Base-by-base conservation (phyloP, 2,329 filamentous ascomycete species). In the Hypoxylon sp. region DNA sequence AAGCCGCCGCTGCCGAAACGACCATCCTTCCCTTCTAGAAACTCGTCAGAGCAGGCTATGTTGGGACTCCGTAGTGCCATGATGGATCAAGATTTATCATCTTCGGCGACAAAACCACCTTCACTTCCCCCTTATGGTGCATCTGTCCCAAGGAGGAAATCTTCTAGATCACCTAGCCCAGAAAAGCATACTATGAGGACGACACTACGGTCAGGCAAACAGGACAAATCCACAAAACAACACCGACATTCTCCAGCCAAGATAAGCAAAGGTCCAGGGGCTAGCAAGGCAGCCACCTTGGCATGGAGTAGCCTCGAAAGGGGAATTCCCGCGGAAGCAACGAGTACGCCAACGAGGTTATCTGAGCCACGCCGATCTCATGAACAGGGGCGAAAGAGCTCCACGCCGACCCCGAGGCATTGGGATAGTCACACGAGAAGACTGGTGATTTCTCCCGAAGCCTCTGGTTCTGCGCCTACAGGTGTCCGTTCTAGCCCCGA, bases 121-220 rank as follows among this genome's bases (percentile, higher is more conserved):
- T 62, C 70, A 4, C 57, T 79, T 1, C 79, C 81, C 0, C 78
- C 81, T 3, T 79, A 76, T 49, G 72, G 78, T 13, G 71, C 77
- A 10, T 73, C 77, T 1, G 75, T 77, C 8, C 60, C 73, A 6
- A 66, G 66, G 57, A 84, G 81, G 61, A 81, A 77, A 71, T 76
- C 79, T 7, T 79, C 82, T 13, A 82, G 86, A 58, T 84, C 86
- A n/a, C 80, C 84, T 14, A 90, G 87, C 66, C 88, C 88, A 2
- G 88, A 90, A 53, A 89, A 86, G 72, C 85, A 89, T 66, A 87
- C 83, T 0, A 88, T 91, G 86, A 83, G 88, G 60, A 89, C 88
- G 10, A 91, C 89, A 0, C 75, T 91, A 8, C 85, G 89, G 51
- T 82, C 85, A 6, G 81, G 81, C 5, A 85, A 83, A 70, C 73